phyloP scores from a whole-genome alignment of 176 grass and related monocot genomes.

The Cocos nucifera region DNA sequence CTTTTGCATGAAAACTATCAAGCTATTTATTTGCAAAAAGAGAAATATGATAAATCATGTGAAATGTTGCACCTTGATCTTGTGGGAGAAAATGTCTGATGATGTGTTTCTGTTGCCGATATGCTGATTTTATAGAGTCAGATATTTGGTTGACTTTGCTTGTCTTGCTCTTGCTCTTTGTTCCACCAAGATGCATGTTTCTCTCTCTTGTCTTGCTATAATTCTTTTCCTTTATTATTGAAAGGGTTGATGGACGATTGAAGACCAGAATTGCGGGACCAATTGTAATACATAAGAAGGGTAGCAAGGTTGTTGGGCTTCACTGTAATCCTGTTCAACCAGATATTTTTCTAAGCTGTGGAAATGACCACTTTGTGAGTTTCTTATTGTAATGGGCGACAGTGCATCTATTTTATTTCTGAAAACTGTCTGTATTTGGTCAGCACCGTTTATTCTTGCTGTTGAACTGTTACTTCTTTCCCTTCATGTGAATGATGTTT shows the following conservation, averaged over 20 bases:
- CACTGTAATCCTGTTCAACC: conserved; percentile 79
- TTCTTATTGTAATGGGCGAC: neutral
- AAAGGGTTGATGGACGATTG: conserved; percentile 62
- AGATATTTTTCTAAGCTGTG: conserved; percentile 90
- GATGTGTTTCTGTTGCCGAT: too few relatives aligned
- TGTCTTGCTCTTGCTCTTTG: neutral
- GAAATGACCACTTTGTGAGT: conserved; percentile 98
- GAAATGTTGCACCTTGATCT: neutral
- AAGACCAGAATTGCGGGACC: conserved; percentile 56
- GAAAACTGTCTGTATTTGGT: too few relatives aligned
- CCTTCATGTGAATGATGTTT: neutral
- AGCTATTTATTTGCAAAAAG: too few relatives aligned
- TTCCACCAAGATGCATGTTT: too few relatives aligned
- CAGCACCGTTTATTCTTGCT: neutral
- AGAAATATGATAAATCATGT: too few relatives aligned
- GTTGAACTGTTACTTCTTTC: neutral
- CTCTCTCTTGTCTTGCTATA: too few relatives aligned
- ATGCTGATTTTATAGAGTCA: too few relatives aligned
- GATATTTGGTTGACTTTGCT: too few relatives aligned
- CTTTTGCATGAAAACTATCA: too few relatives aligned
- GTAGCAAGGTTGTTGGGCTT: conserved; percentile 83
- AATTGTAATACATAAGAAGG: conserved; percentile 84
- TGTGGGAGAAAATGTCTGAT: neutral
- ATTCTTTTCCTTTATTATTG: conserved; percentile 7
- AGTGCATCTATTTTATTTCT: too few relatives aligned